Conservation (phyloP, 345 rosid species). For the Ceriops decandra region DNA sequence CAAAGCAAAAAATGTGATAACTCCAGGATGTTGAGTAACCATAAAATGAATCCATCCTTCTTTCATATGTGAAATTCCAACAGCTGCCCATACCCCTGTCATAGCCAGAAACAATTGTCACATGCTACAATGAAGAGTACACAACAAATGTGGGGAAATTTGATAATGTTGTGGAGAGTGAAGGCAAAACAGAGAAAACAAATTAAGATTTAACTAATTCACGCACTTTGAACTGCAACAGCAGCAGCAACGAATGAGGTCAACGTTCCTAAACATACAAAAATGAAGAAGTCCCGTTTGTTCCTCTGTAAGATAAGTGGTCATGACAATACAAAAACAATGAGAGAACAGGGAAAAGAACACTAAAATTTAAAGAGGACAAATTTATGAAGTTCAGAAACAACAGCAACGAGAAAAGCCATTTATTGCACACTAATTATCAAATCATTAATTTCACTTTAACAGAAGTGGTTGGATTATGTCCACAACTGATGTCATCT, state of each 20-base stretch:
- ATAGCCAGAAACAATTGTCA: conserved; percentile 13
- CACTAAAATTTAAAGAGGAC: not conserved
- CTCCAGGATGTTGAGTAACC: conserved; percentile 60
- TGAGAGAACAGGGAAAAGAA: not conserved
- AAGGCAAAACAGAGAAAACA: not conserved
- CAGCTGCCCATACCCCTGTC: conserved; percentile 66
- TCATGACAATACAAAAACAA: conserved; percentile 2
- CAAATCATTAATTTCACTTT: too few species aligned
- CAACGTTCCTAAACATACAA: conserved; percentile 60
- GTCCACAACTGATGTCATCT: too few species aligned
- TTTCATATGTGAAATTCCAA: conserved; percentile 31
- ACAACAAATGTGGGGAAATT: not conserved
- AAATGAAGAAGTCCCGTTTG: conserved; percentile 80
- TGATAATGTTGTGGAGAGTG: not conserved
- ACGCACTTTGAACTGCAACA: conserved; percentile 72
- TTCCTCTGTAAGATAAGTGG: conserved; percentile 56
- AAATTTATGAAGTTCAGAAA: not conserved
- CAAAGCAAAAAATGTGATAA: conserved; percentile 53
- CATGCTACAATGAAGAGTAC: not conserved
- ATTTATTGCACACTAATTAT: too few species aligned
- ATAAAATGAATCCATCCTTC: conserved; percentile 60
- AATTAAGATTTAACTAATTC: not conserved
- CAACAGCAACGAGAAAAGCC: not conserved
- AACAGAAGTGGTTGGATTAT: too few species aligned
- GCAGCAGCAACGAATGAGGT: conserved; percentile 50